Conservation (phyloP, 2,329 filamentous ascomycete species). For the Fusarium illudens region DNA sequence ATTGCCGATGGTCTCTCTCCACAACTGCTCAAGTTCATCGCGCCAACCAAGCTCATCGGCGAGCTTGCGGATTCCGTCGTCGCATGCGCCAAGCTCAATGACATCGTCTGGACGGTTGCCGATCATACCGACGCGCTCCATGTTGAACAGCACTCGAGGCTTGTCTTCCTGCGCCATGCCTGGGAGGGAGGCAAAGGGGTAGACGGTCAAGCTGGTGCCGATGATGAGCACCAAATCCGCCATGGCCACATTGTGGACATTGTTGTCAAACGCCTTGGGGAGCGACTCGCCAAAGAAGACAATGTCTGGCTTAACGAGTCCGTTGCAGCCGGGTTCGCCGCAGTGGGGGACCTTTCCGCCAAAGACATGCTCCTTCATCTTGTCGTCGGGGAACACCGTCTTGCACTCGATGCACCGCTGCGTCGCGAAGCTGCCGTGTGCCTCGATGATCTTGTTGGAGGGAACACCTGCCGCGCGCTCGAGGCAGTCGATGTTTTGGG, state of each 20-base stretch:
- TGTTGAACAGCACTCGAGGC: constrained; percentile 87
- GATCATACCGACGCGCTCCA: constrained; percentile 81
- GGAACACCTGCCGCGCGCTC: constrained; percentile 89
- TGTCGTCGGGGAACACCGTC: constrained; percentile 71
- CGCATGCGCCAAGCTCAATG: constrained; percentile 81
- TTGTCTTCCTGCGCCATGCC: constrained; percentile 65
- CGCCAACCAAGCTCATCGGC: constrained; percentile 85
- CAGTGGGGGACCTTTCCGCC: constrained; percentile 77
- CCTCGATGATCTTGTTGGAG: constrained; percentile 83
- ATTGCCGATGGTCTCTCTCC: constrained; percentile 73
- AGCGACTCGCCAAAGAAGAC: constrained; percentile 89
- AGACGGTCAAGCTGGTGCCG: constrained; percentile 87
- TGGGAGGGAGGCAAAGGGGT: constrained; percentile 88
- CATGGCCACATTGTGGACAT: constrained; percentile 57
- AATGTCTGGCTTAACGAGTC: constrained; percentile 91
- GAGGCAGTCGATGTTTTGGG: constrained; percentile 97
- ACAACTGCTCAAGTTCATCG: constrained; percentile 80
- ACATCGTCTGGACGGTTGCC: constrained; percentile 86
- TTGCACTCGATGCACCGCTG: constrained; percentile 94
- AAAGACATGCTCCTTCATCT: constrained; percentile 76
- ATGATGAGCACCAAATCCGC: constrained; percentile 86
- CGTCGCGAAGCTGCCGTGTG: constrained; percentile 92
- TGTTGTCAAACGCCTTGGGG: constrained; percentile 48
- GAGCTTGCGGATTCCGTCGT: constrained; percentile 79
- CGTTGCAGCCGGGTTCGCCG: constrained; percentile 67